Conservation (phyloP, 2,329 filamentous ascomycete species). For the Neofusicoccum umdonicola region DNA sequence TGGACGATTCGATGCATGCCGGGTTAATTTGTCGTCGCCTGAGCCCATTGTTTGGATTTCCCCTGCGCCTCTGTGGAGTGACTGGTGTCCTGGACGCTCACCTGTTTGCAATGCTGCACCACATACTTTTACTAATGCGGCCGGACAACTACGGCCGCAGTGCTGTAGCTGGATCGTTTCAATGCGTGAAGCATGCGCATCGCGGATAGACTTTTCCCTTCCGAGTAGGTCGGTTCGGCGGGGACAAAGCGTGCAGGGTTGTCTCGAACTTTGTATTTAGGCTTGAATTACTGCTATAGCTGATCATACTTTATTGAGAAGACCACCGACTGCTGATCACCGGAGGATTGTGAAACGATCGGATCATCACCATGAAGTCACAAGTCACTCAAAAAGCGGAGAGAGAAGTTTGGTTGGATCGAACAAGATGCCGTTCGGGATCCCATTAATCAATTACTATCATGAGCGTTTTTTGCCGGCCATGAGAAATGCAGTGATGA, state of each 20-base stretch:
- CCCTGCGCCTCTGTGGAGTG: too few species aligned
- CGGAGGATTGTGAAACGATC: background rate
- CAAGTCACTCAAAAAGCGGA: background rate
- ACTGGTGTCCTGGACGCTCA: too few species aligned
- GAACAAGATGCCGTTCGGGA: background rate
- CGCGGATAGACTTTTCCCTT: background rate
- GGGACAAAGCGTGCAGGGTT: background rate
- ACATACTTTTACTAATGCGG: too few species aligned
- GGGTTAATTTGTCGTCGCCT: too few species aligned
- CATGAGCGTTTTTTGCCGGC: background rate
- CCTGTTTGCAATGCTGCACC: too few species aligned
- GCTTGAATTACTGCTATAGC: background rate
- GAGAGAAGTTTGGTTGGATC: background rate
- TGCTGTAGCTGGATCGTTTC: background rate
- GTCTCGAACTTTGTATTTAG: background rate
- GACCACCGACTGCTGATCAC: background rate
- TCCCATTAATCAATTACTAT: constrained; percentile 4
- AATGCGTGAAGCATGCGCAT: background rate
- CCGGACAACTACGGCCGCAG: background rate
- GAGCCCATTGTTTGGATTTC: too few species aligned
- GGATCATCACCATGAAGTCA: background rate
- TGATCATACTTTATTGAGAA: background rate
- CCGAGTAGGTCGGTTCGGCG: background rate
- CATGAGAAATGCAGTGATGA: background rate
- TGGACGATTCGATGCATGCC: too few species aligned